Conservation (phyloP, 2,329 filamentous ascomycete genomes). For the Capronia epimyces region DNA sequence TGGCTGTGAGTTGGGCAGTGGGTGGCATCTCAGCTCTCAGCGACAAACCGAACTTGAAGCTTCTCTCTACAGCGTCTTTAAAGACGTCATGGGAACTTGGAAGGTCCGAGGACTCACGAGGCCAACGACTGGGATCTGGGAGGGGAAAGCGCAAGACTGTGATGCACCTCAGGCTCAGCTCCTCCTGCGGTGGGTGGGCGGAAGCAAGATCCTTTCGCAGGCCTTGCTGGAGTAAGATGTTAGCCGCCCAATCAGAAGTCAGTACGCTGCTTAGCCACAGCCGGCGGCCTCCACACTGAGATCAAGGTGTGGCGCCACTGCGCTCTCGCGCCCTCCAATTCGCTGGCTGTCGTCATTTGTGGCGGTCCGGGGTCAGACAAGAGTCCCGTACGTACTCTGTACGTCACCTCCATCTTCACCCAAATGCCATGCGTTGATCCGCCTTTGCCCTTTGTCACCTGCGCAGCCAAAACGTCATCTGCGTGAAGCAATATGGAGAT, state of each 20-base stretch:
- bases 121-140: background rate
- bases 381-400: no score
- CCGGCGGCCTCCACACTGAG: background rate
- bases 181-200: background rate
- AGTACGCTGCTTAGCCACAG: background rate
- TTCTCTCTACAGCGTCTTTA: no score
- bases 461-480: background rate
- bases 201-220: background rate
- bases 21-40: background rate
- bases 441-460: background rate
- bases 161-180: background rate
- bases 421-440: background rate
- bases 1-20: no score
- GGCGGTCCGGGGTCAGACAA: background rate
- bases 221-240: background rate
- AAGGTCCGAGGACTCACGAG: background rate
- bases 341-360: background rate
- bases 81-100: background rate
- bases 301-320: no score
- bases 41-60: no score
- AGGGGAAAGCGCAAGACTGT: no score
- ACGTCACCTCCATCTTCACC: background rate
- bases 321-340: background rate
- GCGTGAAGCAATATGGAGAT: background rate
- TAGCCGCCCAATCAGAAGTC: background rate